Evolutionary conservation across 2,329 filamentous ascomycete genomes (phyloP).

Genomic region (Pseudogymnoascus sp.): DNA sequence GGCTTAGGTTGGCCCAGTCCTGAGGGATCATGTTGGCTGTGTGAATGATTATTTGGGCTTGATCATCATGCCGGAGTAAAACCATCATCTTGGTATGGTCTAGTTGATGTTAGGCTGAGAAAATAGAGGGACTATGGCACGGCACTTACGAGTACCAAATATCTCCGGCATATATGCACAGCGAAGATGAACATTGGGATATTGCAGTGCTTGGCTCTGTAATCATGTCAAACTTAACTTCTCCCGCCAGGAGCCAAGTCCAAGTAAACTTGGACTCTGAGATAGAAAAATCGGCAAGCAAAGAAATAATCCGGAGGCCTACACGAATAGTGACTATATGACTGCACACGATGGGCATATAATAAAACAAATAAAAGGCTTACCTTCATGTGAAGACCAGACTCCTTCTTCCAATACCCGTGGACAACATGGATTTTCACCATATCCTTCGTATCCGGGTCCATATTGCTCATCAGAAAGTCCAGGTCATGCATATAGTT

Average conservation of each 20-base stretch:
- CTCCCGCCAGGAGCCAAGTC: not conserved
- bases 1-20: conserved; percentile 84
- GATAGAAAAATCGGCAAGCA: not conserved
- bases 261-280: not conserved
- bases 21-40: conserved; percentile 86
- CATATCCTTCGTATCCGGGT: conserved; percentile 44
- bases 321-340: not conserved
- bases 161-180: conserved; percentile 73
- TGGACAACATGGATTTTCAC: conserved; percentile 54
- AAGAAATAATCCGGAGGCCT: not conserved
- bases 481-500: conserved; percentile 51
- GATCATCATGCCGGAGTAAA: conserved; percentile 69
- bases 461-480: conserved; percentile 50
- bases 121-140: conserved; percentile 22
- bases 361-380: not conserved
- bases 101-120: not conserved
- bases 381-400: conserved; percentile 39
- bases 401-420: conserved; percentile 61
- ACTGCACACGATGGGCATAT: not conserved
- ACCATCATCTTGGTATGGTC: conserved; percentile 72
- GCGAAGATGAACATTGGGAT: conserved; percentile 63
- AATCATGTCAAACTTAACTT: not conserved
- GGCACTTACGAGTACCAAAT: conserved; percentile 74
- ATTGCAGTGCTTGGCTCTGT: conserved; percentile 53
- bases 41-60: conserved; percentile 73